Evolutionary conservation across 768 basidiomycete species (phyloP).

Genomic region (Boletellus emodensis): DNA sequence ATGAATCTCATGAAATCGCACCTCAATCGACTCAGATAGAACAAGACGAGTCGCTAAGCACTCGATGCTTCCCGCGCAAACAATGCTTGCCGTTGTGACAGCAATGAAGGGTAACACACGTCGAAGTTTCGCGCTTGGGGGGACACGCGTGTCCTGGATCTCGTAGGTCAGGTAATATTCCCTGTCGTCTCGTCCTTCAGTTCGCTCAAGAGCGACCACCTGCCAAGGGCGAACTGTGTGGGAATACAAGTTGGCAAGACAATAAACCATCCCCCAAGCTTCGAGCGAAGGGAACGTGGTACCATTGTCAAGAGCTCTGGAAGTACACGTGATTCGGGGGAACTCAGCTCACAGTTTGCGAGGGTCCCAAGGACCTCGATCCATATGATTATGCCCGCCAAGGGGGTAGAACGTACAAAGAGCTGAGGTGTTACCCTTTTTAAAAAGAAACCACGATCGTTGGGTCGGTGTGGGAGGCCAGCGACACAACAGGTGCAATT

Average conservation of each 20-base stretch:
- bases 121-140: background rate
- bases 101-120: background rate
- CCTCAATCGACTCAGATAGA: slow-evolving; percentile 5
- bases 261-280: background rate
- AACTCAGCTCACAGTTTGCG: background rate
- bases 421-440: background rate
- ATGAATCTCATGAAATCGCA: slow-evolving; percentile 10
- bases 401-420: background rate
- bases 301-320: background rate
- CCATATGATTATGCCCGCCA: background rate
- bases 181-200: slow-evolving; percentile 1
- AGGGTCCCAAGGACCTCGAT: background rate
- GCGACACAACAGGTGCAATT: slow-evolving; percentile 1
- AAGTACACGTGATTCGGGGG: background rate
- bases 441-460: background rate
- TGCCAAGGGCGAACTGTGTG: slow-evolving; percentile 7
- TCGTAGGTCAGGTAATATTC: background rate
- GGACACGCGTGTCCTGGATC: background rate
- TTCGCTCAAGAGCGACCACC: slow-evolving; percentile 6
- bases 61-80: background rate
- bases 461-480: background rate
- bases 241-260: slow-evolving; percentile 8
- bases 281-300: background rate
- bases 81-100: background rate
- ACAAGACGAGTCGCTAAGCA: background rate